Percentiles rank a stretch among this genome's conserved stretches.
Conservation (phyloP, 2,329 filamentous ascomycete species). For the Rhynchosporium agropyri region DNA sequence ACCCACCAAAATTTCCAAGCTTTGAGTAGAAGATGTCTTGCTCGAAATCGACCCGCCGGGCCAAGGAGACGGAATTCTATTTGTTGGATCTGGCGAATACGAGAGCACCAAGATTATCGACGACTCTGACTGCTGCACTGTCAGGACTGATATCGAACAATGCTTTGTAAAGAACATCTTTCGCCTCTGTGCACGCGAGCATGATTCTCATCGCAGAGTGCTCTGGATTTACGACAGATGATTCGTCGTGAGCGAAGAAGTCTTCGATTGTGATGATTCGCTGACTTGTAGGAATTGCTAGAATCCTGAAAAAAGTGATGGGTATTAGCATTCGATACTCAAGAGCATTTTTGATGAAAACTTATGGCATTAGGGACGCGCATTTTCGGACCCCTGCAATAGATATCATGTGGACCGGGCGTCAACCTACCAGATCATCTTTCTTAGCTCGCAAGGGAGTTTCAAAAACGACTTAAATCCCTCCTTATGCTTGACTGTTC, state of each 20-base stretch:
- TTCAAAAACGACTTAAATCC: not conserved
- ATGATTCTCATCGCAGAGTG: not conserved
- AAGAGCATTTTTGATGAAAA: no score
- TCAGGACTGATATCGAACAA: not conserved
- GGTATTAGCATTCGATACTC: not conserved
- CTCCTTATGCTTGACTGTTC: not conserved
- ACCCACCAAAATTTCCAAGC: not conserved
- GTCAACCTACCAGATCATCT: constrained; percentile 2
- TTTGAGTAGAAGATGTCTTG: not conserved
- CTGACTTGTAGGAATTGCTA: not conserved
- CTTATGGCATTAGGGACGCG: no score
- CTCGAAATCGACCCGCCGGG: not conserved
- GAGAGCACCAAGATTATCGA: not conserved
- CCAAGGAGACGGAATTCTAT: not conserved
- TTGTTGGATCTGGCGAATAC: not conserved
- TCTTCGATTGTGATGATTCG: not conserved
- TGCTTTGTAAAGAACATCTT: not conserved
- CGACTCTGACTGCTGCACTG: not conserved
- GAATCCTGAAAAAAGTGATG: not conserved
- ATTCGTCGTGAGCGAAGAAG: not conserved
- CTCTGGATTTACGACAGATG: not conserved
- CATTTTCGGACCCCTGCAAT: no score
- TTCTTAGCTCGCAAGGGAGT: constrained; percentile 1
- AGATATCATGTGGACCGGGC: not conserved
- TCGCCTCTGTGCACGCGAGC: not conserved